phyloP scores from a whole-genome alignment of 2,329 filamentous ascomycete species.

The Tolypocladium album region DNA sequence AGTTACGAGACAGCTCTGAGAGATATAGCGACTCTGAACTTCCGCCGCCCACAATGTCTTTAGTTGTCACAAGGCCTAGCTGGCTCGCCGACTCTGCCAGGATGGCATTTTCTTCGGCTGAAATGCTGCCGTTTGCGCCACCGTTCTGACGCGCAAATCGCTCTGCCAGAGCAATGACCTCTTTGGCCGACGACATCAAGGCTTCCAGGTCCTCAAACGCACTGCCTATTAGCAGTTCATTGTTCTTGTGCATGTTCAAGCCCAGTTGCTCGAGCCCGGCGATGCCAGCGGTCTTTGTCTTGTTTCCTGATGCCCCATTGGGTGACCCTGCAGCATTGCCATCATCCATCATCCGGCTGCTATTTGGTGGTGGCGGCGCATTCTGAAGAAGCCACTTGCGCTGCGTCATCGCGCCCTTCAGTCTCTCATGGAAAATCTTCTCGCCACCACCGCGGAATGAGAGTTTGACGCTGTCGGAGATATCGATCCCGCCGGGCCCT shows the following conservation, averaged over 20 bases:
- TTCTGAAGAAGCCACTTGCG: slow-evolving; percentile 90
- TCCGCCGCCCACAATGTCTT: slow-evolving; percentile 77
- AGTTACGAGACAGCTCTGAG: slow-evolving; percentile 72
- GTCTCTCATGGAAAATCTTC: slow-evolving; percentile 77
- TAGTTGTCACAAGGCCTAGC: slow-evolving; percentile 83
- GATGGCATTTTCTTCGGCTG: slow-evolving; percentile 60
- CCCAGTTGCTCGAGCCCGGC: slow-evolving; percentile 83
- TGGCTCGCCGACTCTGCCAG: slow-evolving; percentile 70
- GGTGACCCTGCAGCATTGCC: slow-evolving; percentile 16
- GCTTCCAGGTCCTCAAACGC: slow-evolving; percentile 96
- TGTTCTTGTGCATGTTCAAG: slow-evolving; percentile 78
- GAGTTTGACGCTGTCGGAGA: slow-evolving; percentile 70
- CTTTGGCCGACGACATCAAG: slow-evolving; percentile 93
- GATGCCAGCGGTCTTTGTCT: slow-evolving; percentile 67
- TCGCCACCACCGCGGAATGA: slow-evolving; percentile 87
- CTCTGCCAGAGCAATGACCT: slow-evolving; percentile 88
- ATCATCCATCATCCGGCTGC: slow-evolving; percentile 27
- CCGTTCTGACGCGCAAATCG: slow-evolving; percentile 62
- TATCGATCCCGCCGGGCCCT: slow-evolving; percentile 35
- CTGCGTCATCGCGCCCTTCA: slow-evolving; percentile 82
- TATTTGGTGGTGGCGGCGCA: slow-evolving; percentile 75
- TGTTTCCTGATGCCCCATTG: slow-evolving; percentile 15
- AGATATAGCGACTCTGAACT: slow-evolving; percentile 76
- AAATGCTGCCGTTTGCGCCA: slow-evolving; percentile 45
- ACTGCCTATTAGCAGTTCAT: slow-evolving; percentile 82